Percentiles rank a stretch among this genome's conserved stretches.
Conservation (phyloP, 2,329 filamentous ascomycete species). For the Plenodomus tracheiphilus region DNA sequence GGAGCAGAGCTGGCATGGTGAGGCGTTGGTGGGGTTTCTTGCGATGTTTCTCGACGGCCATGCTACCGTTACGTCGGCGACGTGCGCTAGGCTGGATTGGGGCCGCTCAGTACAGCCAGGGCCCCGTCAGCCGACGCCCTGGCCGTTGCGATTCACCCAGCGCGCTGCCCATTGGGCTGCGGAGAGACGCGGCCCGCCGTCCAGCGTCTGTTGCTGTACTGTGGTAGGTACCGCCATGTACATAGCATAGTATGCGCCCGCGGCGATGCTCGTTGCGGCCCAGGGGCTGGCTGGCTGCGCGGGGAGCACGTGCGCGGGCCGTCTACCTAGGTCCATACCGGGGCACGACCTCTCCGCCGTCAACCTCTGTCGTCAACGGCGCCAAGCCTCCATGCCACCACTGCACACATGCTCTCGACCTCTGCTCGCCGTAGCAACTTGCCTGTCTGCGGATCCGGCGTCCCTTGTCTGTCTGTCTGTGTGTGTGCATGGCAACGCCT, state of each 20-base stretch:
- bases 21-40: conserved; percentile 30
- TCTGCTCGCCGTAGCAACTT: too few species aligned
- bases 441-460: too few species aligned
- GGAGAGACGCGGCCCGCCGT: too few species aligned
- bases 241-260: conserved; percentile 6
- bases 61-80: conserved; percentile 40
- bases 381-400: too few species aligned
- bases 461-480: background rate
- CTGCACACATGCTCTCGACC: too few species aligned
- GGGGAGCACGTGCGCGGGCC: conserved; percentile 13
- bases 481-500: background rate
- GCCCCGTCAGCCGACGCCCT: conserved; percentile 16
- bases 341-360: too few species aligned
- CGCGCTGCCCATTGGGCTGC: too few species aligned
- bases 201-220: too few species aligned
- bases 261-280: too few species aligned
- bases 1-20: conserved; percentile 26
- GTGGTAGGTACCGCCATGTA: too few species aligned
- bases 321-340: background rate
- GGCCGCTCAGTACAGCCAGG: conserved; percentile 5
- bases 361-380: too few species aligned
- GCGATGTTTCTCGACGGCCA: conserved; percentile 29
- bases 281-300: background rate
- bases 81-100: conserved; percentile 23
- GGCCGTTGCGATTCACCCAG: conserved; percentile 29